Conservation (phyloP, 345 rosid genomes). For the Acer yangbiense region DNA sequence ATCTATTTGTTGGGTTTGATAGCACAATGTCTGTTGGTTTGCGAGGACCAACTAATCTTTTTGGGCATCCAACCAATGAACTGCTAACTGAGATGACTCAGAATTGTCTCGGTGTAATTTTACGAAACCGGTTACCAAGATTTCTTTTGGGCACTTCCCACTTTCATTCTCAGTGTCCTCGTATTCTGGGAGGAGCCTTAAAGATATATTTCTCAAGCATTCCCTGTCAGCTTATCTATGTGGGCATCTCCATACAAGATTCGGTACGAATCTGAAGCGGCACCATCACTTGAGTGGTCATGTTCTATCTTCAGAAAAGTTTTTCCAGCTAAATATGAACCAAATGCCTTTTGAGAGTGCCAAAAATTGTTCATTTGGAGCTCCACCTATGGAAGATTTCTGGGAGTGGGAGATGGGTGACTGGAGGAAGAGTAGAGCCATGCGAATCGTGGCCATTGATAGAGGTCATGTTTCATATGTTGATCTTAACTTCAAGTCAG, state of each 20-base stretch:
- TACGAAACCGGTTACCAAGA: constrained; percentile 65
- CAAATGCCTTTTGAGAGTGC: constrained; percentile 36
- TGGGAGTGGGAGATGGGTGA: constrained; percentile 99
- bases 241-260: constrained; percentile 85
- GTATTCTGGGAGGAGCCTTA: constrained; percentile 58
- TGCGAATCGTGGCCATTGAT: constrained; percentile 88
- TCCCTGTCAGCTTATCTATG: constrained; percentile 84
- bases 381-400: constrained; percentile 54
- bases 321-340: constrained; percentile 77
- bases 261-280: constrained; percentile 90
- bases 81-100: constrained; percentile 60
- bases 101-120: constrained; percentile 81
- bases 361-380: constrained; percentile 66
- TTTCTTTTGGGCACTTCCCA: constrained; percentile 93
- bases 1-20: constrained; percentile 88
- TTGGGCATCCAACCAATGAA: constrained; percentile 90
- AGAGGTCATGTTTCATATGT: constrained; percentile 81
- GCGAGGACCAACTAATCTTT: constrained; percentile 95
- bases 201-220: constrained; percentile 79
- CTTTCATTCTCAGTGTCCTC: constrained; percentile 80
- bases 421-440: constrained; percentile 84
- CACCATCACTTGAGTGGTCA: constrained; percentile 51
- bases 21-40: constrained; percentile 75
- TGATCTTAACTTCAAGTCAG: constrained; percentile 67
- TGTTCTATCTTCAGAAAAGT: constrained; percentile 41